Conservation (phyloP, 2,329 filamentous ascomycete species). For the Cercospora zeae-maydis region DNA sequence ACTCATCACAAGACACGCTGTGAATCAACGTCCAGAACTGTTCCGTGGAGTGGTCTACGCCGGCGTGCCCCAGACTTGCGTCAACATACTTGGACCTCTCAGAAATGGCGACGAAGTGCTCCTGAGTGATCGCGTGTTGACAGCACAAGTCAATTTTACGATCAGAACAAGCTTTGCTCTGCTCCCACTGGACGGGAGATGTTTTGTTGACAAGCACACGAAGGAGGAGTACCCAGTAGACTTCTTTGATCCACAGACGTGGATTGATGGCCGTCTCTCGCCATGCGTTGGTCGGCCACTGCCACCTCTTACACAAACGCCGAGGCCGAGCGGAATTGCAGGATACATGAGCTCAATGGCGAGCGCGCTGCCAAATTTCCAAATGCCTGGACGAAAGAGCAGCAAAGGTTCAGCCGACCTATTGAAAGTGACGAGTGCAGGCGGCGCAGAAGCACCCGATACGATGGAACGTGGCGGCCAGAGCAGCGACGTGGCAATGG, state of each 20-base stretch:
- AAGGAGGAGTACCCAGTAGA: constrained; percentile 77
- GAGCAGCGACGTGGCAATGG: constrained; percentile 38
- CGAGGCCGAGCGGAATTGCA: constrained; percentile 40
- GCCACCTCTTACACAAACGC: constrained; percentile 48
- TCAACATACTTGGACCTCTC: constrained; percentile 86
- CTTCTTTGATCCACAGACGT: constrained; percentile 75
- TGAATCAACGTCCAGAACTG: constrained; percentile 79
- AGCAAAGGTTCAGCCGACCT: constrained; percentile 22
- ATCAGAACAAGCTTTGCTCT: constrained; percentile 82
- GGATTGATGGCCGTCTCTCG: constrained; percentile 73
- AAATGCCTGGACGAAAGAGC: constrained; percentile 27
- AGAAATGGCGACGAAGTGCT: constrained; percentile 91
- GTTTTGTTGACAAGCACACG: constrained; percentile 80
- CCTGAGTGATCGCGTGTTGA: constrained; percentile 82
- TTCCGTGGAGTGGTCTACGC: constrained; percentile 84
- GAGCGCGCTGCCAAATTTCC: constrained; percentile 41
- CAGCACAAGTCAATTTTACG: constrained; percentile 89
- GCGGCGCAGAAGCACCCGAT: constrained; percentile 31
- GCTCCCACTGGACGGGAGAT: constrained; percentile 79
- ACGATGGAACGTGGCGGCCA: constrained; percentile 21
- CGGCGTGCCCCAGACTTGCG: constrained; percentile 77
- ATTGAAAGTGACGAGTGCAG: constrained; percentile 17
- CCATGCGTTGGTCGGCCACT: constrained; percentile 70
- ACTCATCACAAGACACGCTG: constrained; percentile 79
- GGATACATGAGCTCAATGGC: constrained; percentile 49